Conservation (phyloP, 495 filamentous ascomycete species). For the Tuber borchii region DNA sequence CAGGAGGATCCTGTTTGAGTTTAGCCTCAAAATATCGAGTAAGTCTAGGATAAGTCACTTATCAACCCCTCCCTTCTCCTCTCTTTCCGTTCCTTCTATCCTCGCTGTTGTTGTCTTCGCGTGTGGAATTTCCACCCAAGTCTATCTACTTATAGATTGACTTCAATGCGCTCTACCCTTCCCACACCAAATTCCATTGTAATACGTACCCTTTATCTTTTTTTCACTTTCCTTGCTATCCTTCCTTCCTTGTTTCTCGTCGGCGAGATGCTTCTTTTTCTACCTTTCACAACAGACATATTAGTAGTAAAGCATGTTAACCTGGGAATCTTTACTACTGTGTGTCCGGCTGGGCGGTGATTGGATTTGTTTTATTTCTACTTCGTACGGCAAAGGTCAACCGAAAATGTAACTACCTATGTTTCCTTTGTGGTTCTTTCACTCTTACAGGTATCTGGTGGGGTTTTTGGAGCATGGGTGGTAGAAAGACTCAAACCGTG, state of each 20-base stretch:
- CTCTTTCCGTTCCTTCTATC: not conserved
- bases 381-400: not conserved
- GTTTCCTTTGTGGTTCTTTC: not conserved
- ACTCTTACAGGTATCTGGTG: not conserved
- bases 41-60: slow-evolving; percentile 2
- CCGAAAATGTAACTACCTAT: not conserved
- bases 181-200: not conserved
- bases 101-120: not conserved
- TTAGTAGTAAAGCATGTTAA: slow-evolving; percentile 1
- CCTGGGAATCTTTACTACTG: not conserved
- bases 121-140: not conserved
- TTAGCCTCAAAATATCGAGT: not conserved
- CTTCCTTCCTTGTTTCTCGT: not conserved
- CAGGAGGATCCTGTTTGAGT: not conserved
- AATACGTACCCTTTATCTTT: not conserved
- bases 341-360: not conserved
- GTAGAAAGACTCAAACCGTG: not conserved
- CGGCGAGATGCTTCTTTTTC: not conserved
- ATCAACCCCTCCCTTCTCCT: slow-evolving; percentile 1
- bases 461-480: not conserved
- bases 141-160: not conserved
- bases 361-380: slow-evolving; percentile 2
- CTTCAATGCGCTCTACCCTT: not conserved
- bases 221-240: not conserved
- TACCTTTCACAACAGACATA: not conserved